phyloP scores from a whole-genome alignment of 495 filamentous ascomycete genomes.

The Darksidea phi region DNA sequence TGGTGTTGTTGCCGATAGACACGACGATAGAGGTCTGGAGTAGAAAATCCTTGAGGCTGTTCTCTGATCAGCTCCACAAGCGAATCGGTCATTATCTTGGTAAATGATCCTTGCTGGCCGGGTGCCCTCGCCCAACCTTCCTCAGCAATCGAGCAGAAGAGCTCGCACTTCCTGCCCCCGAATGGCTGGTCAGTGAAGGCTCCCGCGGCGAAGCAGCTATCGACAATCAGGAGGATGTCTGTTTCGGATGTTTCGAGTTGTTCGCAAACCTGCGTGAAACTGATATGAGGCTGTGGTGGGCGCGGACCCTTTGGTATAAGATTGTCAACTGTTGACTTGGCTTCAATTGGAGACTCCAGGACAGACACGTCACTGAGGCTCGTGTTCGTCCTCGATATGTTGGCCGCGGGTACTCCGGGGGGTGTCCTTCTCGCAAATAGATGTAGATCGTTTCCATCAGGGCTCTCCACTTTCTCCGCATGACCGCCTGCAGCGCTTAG shows the following conservation, averaged over 20 bases:
- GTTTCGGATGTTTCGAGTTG: slow-evolving; percentile 8
- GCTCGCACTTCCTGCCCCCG: slow-evolving; percentile 14
- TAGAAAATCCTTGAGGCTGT: slow-evolving; percentile 1
- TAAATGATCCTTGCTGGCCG: slow-evolving; percentile 7
- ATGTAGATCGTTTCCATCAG: slow-evolving; percentile 2
- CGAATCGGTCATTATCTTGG: background rate
- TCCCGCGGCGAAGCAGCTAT: slow-evolving; percentile 8
- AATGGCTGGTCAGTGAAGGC: slow-evolving; percentile 3
- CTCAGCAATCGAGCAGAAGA: slow-evolving; percentile 8
- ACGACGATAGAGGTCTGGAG: slow-evolving; percentile 9
- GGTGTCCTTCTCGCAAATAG: slow-evolving; percentile 1
- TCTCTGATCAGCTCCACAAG: slow-evolving; percentile 6
- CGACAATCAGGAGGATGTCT: slow-evolving; percentile 8
- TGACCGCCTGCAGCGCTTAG: background rate
- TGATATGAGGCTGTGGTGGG: background rate
- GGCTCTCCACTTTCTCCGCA: background rate
- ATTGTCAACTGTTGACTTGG: too few species aligned
- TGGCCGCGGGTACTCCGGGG: too few species aligned
- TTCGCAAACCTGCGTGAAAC: slow-evolving; percentile 10
- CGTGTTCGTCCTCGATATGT: too few species aligned
- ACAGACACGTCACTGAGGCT: too few species aligned
- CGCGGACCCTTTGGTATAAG: too few species aligned
- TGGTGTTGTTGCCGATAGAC: slow-evolving; percentile 5
- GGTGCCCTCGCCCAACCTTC: slow-evolving; percentile 1
- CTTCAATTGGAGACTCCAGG: too few species aligned